phyloP scores from a whole-genome alignment of 176 grass and related monocot species.

The Bonia amplexicaulis region DNA sequence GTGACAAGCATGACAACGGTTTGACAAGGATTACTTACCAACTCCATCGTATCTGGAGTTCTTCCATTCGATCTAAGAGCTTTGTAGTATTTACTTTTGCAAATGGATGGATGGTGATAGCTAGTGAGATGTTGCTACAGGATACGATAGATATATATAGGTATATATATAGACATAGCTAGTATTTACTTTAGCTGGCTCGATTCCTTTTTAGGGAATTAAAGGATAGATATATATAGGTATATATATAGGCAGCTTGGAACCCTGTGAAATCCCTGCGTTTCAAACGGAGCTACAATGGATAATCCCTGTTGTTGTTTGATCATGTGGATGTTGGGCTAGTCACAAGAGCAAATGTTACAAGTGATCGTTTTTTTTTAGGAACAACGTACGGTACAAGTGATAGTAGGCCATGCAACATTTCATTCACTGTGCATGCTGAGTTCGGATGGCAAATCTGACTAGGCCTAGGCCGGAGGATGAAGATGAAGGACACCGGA shows the following conservation, averaged over 20 bases:
- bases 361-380: background rate
- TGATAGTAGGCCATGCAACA: background rate
- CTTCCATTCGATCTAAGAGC: background rate
- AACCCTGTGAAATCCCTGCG: no score
- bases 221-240: background rate
- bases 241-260: no score
- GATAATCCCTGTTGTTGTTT: background rate
- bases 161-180: no score
- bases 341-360: background rate
- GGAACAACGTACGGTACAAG: background rate
- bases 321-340: background rate
- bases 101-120: background rate
- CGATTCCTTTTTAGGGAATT: background rate
- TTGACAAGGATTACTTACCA: conserved; percentile 34
- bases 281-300: no score
- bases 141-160: no score
- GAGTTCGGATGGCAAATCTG: background rate
- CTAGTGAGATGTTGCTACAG: conserved; percentile 1
- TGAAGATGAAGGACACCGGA: background rate
- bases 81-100: background rate
- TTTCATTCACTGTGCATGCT: background rate
- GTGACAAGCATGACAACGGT: background rate
- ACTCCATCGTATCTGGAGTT: conserved; percentile 2
- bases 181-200: background rate
- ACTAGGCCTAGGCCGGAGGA: background rate